Base-by-base conservation (phyloP, 2,329 filamentous ascomycete species). In the Ceratocystis alfenasii region DNA sequence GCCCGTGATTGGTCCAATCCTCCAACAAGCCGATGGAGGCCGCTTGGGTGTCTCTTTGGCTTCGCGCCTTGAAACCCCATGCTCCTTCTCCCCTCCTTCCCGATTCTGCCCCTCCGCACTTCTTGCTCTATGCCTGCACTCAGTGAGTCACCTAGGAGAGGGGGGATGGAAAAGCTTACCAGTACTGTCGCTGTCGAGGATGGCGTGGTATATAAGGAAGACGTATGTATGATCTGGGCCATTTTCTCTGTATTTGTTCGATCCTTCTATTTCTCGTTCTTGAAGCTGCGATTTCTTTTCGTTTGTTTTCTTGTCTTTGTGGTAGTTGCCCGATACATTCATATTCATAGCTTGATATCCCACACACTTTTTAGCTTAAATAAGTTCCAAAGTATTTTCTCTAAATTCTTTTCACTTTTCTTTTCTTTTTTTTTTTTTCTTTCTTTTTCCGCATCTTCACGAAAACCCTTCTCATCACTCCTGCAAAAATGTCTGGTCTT, bases 401-500 rank as follows among this genome's bases (percentile, higher is more conserved):
- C 6, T 1, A 17, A 20, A 8, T 53, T 20, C 2, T 22, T 22
- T 22, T 30, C 12, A 30, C 50, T n/a, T 20, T 30, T 59, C 28
- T 17, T 57, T 28, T 15, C 3, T 30, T 57, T 12, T 55, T 33
- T 28, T 30, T 12, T 22, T 50, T 12, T 53, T 3, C 1, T 17
- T 25, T 28, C 4, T 7, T 20, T 5, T 55, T 25, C 8, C 17
- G 15, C 7, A 15, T 41, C 17, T 25, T 61, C 36, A n/a, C 30
- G 2, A 10, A 20, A 25, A 46, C 10, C 25, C 20, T 20, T 30
- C 25, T 30, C 36, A n/a, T 28, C 33, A 28, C n/a, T 15, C 12
- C 25, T 3, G 6, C 44, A 67, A 45, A 41, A 64, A 67, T 64
- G 62, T 53, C 65, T 10, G 61, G 20, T 36, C 65, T 66, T 45